A percentile compares a stretch with the other conserved stretches of the same genome.
These are phyloP conservation scores for Annona cherimola DNA, from an alignment of 164 flowering plant species.

Conservation along the genomic window DNA sequence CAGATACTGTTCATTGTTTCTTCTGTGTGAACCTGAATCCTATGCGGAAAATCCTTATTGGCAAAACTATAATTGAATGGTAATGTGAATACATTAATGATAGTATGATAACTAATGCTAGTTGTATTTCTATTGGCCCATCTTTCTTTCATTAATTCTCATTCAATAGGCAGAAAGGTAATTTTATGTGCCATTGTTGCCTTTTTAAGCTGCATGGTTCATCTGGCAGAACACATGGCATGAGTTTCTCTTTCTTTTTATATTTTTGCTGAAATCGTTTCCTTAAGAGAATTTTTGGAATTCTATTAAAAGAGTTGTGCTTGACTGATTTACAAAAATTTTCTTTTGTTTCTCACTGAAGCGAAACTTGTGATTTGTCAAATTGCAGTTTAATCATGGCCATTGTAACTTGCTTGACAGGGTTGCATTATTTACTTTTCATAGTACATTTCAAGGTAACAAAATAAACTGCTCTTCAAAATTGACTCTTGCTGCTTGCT, in stretches of 20 bases:
- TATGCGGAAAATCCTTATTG: no score
- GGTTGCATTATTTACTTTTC: slow-evolving; percentile 69
- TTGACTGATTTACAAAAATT: not conserved
- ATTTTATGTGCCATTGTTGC: no score
- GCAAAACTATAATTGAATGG: no score
- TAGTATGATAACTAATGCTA: no score
- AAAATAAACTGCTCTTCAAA: not conserved
- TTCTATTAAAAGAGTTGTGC: not conserved
- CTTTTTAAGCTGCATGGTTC: no score
- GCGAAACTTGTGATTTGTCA: not conserved
- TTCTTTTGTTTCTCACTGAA: no score
- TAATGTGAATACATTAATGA: no score
- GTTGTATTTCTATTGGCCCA: no score
- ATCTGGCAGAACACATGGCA: not conserved
- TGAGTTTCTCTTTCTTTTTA: not conserved
- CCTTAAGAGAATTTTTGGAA: not conserved
- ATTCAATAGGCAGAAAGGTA: no score
- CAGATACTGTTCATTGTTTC: no score
- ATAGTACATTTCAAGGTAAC: slow-evolving; percentile 59
- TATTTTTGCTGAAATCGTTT: not conserved
- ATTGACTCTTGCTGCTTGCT: not conserved
- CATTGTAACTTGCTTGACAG: slow-evolving; percentile 66
- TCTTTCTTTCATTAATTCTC: no score
- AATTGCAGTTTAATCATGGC: slow-evolving; percentile 65
- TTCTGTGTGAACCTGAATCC: no score